These are phyloP conservation scores for Komagataella mondaviorum DNA, from an alignment of 805 yeast genomes.

Conservation along the genomic window DNA sequence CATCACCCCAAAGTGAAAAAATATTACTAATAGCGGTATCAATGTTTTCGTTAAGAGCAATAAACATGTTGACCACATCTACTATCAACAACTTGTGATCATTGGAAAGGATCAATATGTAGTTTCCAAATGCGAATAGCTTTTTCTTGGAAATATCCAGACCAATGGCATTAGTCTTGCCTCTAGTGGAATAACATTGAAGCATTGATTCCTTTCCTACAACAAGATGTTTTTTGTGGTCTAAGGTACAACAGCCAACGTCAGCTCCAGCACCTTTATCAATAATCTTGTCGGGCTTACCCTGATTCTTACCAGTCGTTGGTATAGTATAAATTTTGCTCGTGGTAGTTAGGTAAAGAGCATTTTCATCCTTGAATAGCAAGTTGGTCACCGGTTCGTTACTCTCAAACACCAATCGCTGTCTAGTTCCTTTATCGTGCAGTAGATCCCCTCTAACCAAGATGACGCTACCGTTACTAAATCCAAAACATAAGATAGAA, in stretches of 20 bases:
- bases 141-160: conserved; percentile 44
- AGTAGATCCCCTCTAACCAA: conserved; percentile 78
- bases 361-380: conserved; percentile 38
- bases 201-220: conserved; percentile 56
- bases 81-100: conserved; percentile 28
- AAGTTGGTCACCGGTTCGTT: conserved; percentile 74
- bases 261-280: conserved; percentile 34
- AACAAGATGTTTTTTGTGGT: conserved; percentile 24
- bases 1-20: conserved; percentile 40
- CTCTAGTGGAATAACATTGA: conserved; percentile 43
- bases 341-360: conserved; percentile 64
- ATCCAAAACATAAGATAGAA: conserved; percentile 62
- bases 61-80: conserved; percentile 56
- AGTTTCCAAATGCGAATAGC: conserved; percentile 30
- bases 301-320: conserved; percentile 69
- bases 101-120: conserved; percentile 30
- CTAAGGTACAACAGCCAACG: conserved; percentile 30
- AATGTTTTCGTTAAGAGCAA: conserved; percentile 59
- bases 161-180: conserved; percentile 38
- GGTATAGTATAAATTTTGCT: conserved; percentile 56
- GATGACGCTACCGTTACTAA: conserved; percentile 72
- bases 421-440: conserved; percentile 84
- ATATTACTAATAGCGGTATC: conserved; percentile 49
- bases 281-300: conserved; percentile 38
- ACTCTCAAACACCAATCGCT: conserved; percentile 62